Evolutionary conservation across 441 rosid species (phyloP).

Genomic region (Eugenia klotzschiana): DNA sequence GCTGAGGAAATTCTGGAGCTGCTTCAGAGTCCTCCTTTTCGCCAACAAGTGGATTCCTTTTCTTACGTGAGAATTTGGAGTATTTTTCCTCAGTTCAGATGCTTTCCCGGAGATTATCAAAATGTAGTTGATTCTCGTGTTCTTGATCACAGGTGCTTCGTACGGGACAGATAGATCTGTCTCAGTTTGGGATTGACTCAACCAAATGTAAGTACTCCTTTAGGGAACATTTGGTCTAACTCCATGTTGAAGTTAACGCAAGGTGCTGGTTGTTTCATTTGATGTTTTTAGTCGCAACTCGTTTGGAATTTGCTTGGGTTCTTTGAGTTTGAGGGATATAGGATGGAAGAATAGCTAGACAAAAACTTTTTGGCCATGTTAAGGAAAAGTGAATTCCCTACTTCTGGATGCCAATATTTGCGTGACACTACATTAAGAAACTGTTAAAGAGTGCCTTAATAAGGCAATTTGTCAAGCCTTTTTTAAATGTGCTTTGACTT

Average conservation of each 20-base stretch:
- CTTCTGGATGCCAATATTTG: not conserved
- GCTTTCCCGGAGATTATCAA: not conserved
- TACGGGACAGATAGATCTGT: conserved; percentile 89
- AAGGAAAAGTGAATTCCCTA: not conserved
- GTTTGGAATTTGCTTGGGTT: not conserved
- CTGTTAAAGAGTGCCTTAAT: not conserved
- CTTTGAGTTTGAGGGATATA: not conserved
- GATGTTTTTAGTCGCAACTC: not conserved
- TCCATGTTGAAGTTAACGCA: not conserved
- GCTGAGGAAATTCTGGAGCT: conserved; percentile 70
- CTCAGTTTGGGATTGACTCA: conserved; percentile 88
- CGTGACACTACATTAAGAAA: not conserved
- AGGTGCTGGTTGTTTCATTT: not conserved
- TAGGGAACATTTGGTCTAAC: not conserved
- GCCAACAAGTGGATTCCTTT: conserved; percentile 94
- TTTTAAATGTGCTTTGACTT: not conserved
- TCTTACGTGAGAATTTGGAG: conserved; percentile 50
- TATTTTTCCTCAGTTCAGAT: not conserved
- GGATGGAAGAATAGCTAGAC: not conserved
- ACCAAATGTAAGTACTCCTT: conserved; percentile 56
- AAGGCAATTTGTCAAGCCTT: not conserved
- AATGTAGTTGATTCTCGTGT: not conserved
- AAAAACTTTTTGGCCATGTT: not conserved
- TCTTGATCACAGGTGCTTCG: conserved; percentile 52
- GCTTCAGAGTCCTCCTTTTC: conserved; percentile 85